Evolutionary conservation across 331 rosid genomes (phyloP).

Genomic region (Acacia pycnantha): DNA sequence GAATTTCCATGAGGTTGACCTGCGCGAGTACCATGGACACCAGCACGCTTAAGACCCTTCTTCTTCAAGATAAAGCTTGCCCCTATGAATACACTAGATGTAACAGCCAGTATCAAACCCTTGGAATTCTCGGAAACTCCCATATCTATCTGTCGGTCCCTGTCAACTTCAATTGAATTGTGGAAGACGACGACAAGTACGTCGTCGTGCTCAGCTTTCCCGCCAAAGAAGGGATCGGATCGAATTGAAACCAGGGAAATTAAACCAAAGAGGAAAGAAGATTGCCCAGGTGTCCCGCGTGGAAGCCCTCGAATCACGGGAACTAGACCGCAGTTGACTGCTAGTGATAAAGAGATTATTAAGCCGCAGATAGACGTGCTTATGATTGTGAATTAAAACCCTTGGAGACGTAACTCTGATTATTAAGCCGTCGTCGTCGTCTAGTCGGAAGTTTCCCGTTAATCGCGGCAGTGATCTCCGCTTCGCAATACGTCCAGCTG

Average conservation of each 20-base stretch:
- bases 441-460: constrained; percentile 40
- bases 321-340: background rate
- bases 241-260: background rate
- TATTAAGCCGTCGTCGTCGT: constrained; percentile 10
- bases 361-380: background rate
- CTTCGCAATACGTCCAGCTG: background rate
- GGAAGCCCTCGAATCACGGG: background rate
- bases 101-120: constrained; percentile 74
- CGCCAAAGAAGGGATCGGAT: constrained; percentile 30
- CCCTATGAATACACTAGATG: constrained; percentile 85
- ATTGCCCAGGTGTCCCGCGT: background rate
- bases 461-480: constrained; percentile 10
- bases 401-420: background rate
- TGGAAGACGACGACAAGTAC: background rate
- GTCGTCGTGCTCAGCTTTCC: constrained; percentile 29
- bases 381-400: background rate
- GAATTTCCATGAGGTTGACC: constrained; percentile 37
- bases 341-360: background rate
- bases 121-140: constrained; percentile 66
- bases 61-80: constrained; percentile 92
- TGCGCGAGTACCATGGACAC: constrained; percentile 75
- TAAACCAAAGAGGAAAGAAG: background rate
- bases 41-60: constrained; percentile 92
- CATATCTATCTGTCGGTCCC: constrained; percentile 39
- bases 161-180: background rate